Base-by-base conservation (phyloP, 1,139 yeast genomes). In the Eremothecium gossypii region DNA sequence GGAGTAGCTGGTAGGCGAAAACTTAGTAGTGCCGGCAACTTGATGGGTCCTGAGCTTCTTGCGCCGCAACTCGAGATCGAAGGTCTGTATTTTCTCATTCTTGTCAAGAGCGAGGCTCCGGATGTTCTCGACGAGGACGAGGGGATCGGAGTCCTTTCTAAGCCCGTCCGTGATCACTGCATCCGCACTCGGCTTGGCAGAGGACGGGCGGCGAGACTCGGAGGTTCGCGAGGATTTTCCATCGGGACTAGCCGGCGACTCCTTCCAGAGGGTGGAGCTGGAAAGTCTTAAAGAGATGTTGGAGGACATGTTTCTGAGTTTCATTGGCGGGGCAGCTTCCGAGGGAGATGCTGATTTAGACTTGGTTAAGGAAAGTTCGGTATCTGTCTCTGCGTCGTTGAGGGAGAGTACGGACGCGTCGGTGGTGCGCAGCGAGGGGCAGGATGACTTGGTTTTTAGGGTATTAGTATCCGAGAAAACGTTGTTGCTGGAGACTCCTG, bases 1-100 rank as follows among this genome's bases (percentile, higher is more conserved):
- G 1, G 78, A 75, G 41, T 58, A 60, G 40, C 69, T 68, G 43
- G 66, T 70, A 8, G 42, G 42, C 7, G 62, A 53, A 38, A 58
- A 57, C 37, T 50, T 51, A 8, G 43, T 42, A 14, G 40, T 40
- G 6, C 45, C 47, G 2, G 48, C 50, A 8, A 44, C 37, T 8
- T 47, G 45, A 17, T 49, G 53, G 11, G 48, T 49, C n/a, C 41
- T 42, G 23, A 50, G 47, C 36, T 55, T 54, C 40, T 49, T 52
- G 41, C 47, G 48, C 39, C 50, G 51, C 12, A 60, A 43, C 33
- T 52, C 57, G 39, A 50, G 57, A 39, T 60, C 64, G 39, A 59
- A 57, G n/a, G 50, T 48, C 40, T 54, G 49, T 20, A 59, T 52
- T 39, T 55, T 60, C 14, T 39, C 41, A 30, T 48, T 45, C 28